Percentiles rank a stretch among this genome's conserved stretches.
Evolutionary conservation across 2,329 filamentous ascomycete species (phyloP).

Genomic region (Eutypella sp.): DNA sequence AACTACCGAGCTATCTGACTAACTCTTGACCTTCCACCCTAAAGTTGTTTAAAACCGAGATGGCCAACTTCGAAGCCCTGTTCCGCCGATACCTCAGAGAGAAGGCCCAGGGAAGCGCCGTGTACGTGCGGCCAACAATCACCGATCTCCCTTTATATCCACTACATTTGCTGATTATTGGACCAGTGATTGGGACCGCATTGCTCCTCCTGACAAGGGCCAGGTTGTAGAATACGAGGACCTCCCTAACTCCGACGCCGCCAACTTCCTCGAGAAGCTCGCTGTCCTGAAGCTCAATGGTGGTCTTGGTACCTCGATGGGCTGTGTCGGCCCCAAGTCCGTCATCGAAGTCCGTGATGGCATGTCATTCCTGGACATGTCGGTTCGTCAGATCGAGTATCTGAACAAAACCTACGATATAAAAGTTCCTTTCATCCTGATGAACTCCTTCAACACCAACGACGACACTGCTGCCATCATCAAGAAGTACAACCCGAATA

Average conservation of each 20-base stretch:
- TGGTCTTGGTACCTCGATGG: conserved; percentile 99
- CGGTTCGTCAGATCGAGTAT: conserved; percentile 97
- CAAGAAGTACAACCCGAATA: conserved; percentile 99
- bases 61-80: conserved; percentile 99
- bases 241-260: conserved; percentile 82
- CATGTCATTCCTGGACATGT: conserved; percentile 99
- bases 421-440: conserved; percentile 96
- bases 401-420: conserved; percentile 97
- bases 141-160: too few species aligned
- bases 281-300: conserved; percentile 99
- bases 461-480: conserved; percentile 97
- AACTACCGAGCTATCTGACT: too few species aligned
- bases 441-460: conserved; percentile 99
- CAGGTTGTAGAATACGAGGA: conserved; percentile 96
- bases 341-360: conserved; percentile 99
- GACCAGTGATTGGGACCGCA: conserved; percentile 87
- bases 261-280: conserved; percentile 93
- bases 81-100: conserved; percentile 98
- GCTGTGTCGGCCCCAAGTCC: conserved; percentile 97
- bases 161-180: conserved; percentile 15
- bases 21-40: conserved; percentile 11
- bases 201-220: conserved; percentile 83
- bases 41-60: conserved; percentile 94
- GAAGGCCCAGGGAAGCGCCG: conserved; percentile 93
- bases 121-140: conserved; percentile 55